A percentile compares a stretch with the other conserved stretches of the same genome.
Evolutionary conservation across 2,329 filamentous ascomycete species (phyloP).

Genomic region (Pseudohalonectria lignicola): DNA sequence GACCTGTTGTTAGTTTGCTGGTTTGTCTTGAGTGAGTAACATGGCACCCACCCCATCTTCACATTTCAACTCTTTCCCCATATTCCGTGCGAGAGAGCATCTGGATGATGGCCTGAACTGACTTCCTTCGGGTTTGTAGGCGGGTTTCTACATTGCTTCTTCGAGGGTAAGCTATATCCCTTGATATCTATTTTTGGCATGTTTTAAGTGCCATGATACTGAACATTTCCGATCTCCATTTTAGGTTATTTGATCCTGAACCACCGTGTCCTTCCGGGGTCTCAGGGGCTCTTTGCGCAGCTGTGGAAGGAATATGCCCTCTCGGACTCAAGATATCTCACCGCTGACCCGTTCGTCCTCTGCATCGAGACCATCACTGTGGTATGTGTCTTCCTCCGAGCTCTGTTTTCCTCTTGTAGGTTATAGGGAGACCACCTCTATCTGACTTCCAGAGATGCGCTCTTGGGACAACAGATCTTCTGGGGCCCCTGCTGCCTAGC

Average conservation of each 20-base stretch:
- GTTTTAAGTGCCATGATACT: background rate
- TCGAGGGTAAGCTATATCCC: conserved; percentile 51
- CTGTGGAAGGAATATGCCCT: conserved; percentile 89
- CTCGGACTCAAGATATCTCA: conserved; percentile 80
- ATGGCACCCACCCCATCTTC: too few species aligned
- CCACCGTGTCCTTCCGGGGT: conserved; percentile 51
- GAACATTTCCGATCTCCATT: too few species aligned
- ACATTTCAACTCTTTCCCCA: too few species aligned
- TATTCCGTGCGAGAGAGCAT: too few species aligned
- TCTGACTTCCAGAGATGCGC: too few species aligned
- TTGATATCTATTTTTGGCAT: background rate
- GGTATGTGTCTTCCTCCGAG: conserved; percentile 35
- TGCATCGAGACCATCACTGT: conserved; percentile 77
- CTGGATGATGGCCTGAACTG: too few species aligned
- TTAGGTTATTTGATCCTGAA: conserved; percentile 66
- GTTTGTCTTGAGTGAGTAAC: conserved; percentile 42
- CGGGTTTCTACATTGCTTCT: conserved; percentile 65
- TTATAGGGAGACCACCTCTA: background rate
- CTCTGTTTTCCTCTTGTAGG: background rate
- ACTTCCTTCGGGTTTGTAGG: conserved; percentile 28
- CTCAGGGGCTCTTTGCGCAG: conserved; percentile 68
- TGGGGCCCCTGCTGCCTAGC: conserved; percentile 50
- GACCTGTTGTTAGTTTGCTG: conserved; percentile 36
- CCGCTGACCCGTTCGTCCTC: conserved; percentile 72
- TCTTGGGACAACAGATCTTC: conserved; percentile 35